Evolutionary conservation across 306 rosid species (phyloP).

Genomic region (Crataegus laevigata): DNA sequence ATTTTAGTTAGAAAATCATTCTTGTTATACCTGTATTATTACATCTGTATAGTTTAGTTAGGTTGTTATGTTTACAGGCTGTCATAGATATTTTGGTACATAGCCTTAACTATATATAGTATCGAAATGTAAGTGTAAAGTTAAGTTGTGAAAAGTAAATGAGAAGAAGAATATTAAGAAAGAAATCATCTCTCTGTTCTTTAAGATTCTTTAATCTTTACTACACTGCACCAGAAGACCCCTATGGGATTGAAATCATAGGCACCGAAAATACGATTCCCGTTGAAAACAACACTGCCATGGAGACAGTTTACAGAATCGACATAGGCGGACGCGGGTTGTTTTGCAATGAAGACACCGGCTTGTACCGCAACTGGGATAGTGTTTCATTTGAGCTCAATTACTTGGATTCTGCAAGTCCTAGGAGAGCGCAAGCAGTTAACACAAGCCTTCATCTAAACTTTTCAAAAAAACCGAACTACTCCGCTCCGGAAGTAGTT

Average conservation of each 20-base stretch:
- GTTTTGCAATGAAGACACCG: not conserved
- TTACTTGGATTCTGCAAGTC: not conserved
- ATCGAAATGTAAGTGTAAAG: too few relatives aligned
- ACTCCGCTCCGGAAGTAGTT: constrained; percentile 13
- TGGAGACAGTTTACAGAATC: constrained; percentile 17
- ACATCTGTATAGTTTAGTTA: too few relatives aligned
- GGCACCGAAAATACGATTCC: accelerated
- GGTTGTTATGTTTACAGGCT: too few relatives aligned
- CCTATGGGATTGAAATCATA: not conserved
- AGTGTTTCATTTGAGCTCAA: accelerated
- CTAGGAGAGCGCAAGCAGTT: accelerated
- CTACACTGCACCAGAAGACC: not conserved
- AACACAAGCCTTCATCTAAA: not conserved
- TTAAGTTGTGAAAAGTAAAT: too few relatives aligned
- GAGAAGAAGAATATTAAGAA: too few relatives aligned
- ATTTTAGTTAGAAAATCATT: too few relatives aligned
- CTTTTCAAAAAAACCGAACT: accelerated
- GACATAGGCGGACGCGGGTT: constrained; percentile 12
- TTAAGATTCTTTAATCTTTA: too few relatives aligned
- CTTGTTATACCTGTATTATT: too few relatives aligned
- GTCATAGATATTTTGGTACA: too few relatives aligned
- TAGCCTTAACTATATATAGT: too few relatives aligned
- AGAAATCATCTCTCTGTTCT: too few relatives aligned
- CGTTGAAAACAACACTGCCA: not conserved
- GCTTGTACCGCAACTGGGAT: constrained; percentile 17